Evolutionary conservation across 2,329 filamentous ascomycete genomes (phyloP).

Genomic region (Clonostachys rhizophaga): DNA sequence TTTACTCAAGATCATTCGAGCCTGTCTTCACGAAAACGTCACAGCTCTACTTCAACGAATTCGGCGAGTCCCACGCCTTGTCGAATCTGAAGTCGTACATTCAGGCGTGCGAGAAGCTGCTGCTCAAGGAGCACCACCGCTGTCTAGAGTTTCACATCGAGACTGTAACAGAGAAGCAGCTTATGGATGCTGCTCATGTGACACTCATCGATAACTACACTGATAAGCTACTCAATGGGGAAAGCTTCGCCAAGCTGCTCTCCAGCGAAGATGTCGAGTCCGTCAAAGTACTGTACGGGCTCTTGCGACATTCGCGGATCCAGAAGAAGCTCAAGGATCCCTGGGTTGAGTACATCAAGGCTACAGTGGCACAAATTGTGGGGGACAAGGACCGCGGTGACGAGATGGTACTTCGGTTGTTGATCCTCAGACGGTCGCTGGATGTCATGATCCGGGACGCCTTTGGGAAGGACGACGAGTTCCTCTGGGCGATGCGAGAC

Average conservation of each 20-base stretch:
- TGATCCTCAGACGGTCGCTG: conserved; percentile 75
- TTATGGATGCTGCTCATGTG: conserved; percentile 69
- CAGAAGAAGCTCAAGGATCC: conserved; percentile 65
- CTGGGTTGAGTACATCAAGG: conserved; percentile 76
- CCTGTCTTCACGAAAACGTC: conserved; percentile 66
- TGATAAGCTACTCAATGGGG: conserved; percentile 58
- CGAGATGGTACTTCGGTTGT: conserved; percentile 79
- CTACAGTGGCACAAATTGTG: conserved; percentile 72
- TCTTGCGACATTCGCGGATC: conserved; percentile 69
- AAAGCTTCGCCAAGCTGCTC: conserved; percentile 68
- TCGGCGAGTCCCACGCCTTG: conserved; percentile 62
- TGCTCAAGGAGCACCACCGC: conserved; percentile 67
- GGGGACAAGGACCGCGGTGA: conserved; percentile 73
- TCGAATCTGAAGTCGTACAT: conserved; percentile 73
- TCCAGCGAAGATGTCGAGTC: conserved; percentile 64
- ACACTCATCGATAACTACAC: conserved; percentile 68
- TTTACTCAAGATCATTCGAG: conserved; percentile 80
- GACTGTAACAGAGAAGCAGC: conserved; percentile 71
- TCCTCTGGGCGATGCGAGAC: conserved; percentile 76
- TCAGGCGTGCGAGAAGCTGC: conserved; percentile 59
- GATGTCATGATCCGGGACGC: conserved; percentile 73
- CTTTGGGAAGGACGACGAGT: conserved; percentile 72
- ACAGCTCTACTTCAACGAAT: conserved; percentile 61
- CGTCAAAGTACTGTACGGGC: conserved; percentile 70
- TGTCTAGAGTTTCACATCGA: conserved; percentile 82